Evolutionary conservation across 116 monocot genomes (phyloP).

Genomic region (Papilionanthe hybrid): DNA sequence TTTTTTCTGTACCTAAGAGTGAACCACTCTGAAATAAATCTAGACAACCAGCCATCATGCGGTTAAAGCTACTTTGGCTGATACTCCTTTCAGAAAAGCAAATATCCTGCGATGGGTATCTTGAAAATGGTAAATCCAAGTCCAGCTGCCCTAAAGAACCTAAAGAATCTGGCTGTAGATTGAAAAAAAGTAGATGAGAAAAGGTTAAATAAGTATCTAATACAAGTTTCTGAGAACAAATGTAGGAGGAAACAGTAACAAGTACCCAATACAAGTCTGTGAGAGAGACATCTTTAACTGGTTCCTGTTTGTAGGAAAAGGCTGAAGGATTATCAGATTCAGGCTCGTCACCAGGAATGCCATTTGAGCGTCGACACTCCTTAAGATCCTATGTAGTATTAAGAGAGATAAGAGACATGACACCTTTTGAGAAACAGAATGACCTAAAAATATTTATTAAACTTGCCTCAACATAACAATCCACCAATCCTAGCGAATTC

Average conservation of each 20-base stretch:
- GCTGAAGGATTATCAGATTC: constrained; percentile 10
- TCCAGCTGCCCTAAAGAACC: constrained; percentile 83
- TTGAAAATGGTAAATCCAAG: constrained; percentile 62
- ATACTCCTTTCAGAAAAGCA: constrained; percentile 38
- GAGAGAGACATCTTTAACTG: constrained; percentile 32
- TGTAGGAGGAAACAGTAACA: neutral
- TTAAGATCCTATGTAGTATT: constrained; percentile 25
- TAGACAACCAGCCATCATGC: constrained; percentile 51
- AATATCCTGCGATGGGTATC: constrained; percentile 51
- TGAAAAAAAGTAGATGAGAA: constrained; percentile 6
- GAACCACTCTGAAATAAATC: constrained; percentile 66
- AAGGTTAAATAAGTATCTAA: neutral
- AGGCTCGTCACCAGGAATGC: constrained; percentile 14
- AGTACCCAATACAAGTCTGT: constrained; percentile 80
- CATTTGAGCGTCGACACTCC: constrained; percentile 22
- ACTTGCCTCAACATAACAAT: constrained; percentile 47
- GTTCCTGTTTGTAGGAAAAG: constrained; percentile 15
- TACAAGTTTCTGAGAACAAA: neutral
- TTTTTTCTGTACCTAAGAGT: constrained; percentile 41
- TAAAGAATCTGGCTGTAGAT: constrained; percentile 81
- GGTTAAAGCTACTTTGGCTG: constrained; percentile 46
- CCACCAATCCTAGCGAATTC: constrained; percentile 28
- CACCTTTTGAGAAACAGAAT: neutral
- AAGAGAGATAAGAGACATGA: neutral
- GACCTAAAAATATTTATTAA: neutral